Conservation (phyloP, 106 monocot genomes). For the Apostasia shenzhenica region DNA sequence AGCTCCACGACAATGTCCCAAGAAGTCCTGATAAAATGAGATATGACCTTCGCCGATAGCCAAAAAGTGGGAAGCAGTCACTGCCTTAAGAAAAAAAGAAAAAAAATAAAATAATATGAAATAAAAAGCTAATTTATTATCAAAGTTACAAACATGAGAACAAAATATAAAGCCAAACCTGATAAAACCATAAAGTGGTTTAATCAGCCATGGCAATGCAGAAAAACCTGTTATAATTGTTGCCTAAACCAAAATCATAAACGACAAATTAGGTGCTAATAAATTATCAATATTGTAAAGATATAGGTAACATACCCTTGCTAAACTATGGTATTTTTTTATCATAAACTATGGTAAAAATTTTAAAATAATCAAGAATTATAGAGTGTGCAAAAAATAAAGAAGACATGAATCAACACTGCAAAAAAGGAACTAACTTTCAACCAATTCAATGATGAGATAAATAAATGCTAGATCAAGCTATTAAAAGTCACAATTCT, state of each 20-base stretch:
- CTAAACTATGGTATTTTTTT: no score
- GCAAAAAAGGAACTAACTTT: no score
- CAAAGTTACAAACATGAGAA: not conserved
- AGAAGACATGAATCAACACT: no score
- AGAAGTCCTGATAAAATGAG: slow-evolving; percentile 74
- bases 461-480: no score
- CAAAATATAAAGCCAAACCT: slow-evolving; percentile 41
- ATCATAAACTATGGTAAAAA: no score
- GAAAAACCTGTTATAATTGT: slow-evolving; percentile 90
- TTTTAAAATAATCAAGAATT: slow-evolving; percentile 3
- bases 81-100: slow-evolving; percentile 68
- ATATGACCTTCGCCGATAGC: slow-evolving; percentile 78
- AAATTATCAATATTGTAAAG: no score
- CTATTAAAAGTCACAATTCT: no score
- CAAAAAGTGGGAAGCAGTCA: slow-evolving; percentile 83
- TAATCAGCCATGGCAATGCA: slow-evolving; percentile 91
- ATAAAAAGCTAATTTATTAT: slow-evolving; percentile 1
- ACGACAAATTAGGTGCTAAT: no score
- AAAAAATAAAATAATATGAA: slow-evolving; percentile 6
- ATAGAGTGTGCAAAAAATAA: not conserved
- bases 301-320: no score
- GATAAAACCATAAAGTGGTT: slow-evolving; percentile 98
- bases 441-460: no score
- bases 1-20: slow-evolving; percentile 72
- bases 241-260: slow-evolving; percentile 35